A percentile compares a stretch with the other conserved stretches of the same genome.
These are phyloP conservation scores for Penicillium thymicola DNA, from an alignment of 2,329 filamentous ascomycete genomes.

Conservation along the genomic window DNA sequence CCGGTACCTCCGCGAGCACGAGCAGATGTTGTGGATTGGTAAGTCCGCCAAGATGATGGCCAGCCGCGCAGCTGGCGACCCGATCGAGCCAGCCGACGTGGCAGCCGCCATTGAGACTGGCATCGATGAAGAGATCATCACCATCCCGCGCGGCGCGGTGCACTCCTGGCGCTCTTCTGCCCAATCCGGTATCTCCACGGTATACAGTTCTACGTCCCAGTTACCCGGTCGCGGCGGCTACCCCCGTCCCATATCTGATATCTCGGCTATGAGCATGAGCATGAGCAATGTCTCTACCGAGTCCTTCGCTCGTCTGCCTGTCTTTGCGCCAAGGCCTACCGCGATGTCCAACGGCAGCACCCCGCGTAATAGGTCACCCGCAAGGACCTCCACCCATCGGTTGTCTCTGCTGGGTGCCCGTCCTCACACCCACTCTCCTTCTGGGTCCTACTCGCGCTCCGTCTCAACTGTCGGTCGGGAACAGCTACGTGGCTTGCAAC, in stretches of 20 bases:
- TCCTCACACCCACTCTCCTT: conserved; percentile 5
- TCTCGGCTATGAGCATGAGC: conserved; percentile 29
- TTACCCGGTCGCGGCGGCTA: conserved; percentile 15
- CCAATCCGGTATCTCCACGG: conserved; percentile 30
- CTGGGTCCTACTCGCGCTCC: conserved; percentile 20
- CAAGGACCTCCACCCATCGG: conserved; percentile 16
- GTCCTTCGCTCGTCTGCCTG: conserved; percentile 32
- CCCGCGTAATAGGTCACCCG: conserved; percentile 11
- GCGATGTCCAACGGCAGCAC: conserved; percentile 8
- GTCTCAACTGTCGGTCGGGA: conserved; percentile 31
- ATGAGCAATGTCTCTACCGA: conserved; percentile 30
- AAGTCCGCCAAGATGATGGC: conserved; percentile 38
- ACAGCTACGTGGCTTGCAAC: conserved; percentile 32
- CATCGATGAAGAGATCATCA: conserved; percentile 38
- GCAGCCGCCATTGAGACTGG: conserved; percentile 25
- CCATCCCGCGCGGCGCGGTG: conserved; percentile 33
- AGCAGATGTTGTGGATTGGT: conserved; percentile 57
- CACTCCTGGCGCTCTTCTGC: conserved; percentile 38
- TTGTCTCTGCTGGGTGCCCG: conserved; percentile 9
- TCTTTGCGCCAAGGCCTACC: conserved; percentile 32
- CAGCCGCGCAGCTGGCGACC: conserved; percentile 22
- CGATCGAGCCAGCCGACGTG: conserved; percentile 26
- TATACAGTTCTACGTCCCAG: conserved; percentile 25
- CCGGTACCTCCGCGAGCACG: conserved; percentile 60
- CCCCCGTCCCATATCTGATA: conserved; percentile 24